These are phyloP conservation scores for Aspergillus glaucus DNA, from an alignment of 2,329 filamentous ascomycete species.

Conservation along the genomic window DNA sequence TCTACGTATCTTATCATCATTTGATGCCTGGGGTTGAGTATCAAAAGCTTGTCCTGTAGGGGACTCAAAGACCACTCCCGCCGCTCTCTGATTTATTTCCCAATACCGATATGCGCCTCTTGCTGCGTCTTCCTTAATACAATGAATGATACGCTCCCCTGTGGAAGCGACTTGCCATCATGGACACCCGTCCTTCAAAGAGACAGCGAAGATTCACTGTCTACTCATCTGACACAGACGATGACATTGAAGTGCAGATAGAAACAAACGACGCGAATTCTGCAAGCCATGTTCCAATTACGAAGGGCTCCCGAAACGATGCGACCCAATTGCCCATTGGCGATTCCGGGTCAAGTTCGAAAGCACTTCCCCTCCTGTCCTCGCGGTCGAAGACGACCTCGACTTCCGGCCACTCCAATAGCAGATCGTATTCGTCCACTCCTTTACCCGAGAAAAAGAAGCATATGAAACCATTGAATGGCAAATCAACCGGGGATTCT, in stretches of 20 bases:
- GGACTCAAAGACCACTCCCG: too few species aligned
- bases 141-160: constrained; percentile 1
- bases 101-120: neutral
- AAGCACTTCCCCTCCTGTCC: constrained; percentile 5
- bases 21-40: too few species aligned
- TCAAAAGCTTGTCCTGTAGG: too few species aligned
- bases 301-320: neutral
- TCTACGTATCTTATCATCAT: too few species aligned
- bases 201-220: constrained; percentile 29
- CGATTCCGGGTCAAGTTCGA: neutral
- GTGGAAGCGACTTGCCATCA: constrained; percentile 11
- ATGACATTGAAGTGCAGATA: constrained; percentile 12
- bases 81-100: too few species aligned
- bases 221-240: constrained; percentile 23
- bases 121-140: neutral
- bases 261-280: constrained; percentile 2
- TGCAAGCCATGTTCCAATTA: neutral
- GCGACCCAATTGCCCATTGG: neutral
- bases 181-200: constrained; percentile 33
- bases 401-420: constrained; percentile 5
- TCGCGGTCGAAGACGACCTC: constrained; percentile 11
- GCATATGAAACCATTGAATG: constrained; percentile 5
- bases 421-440: constrained; percentile 16
- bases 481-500: constrained; percentile 22
- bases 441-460: constrained; percentile 29